Conservation (phyloP, 2,329 filamentous ascomycete genomes). For the Diaporthe longicolla region DNA sequence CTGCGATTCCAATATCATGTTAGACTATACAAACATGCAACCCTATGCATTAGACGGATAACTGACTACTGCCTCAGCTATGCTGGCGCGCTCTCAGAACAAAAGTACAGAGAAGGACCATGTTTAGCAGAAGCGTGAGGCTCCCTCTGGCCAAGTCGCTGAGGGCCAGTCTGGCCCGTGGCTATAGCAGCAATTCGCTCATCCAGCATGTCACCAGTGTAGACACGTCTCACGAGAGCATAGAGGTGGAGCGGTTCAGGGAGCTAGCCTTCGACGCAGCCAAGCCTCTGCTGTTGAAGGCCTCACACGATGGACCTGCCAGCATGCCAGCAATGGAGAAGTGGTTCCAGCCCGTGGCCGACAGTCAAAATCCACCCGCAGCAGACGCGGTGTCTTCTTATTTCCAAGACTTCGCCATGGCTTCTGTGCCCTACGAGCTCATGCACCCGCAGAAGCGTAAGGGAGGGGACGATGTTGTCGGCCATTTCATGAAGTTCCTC, state of each 20-base stretch:
- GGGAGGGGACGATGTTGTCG: background rate
- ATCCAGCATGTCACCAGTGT: constrained; percentile 3
- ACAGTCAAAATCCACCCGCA: background rate
- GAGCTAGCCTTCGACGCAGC: constrained; percentile 23
- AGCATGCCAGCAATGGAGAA: constrained; percentile 32
- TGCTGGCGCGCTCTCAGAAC: background rate
- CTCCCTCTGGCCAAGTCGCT: background rate
- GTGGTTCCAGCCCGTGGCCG: constrained; percentile 35
- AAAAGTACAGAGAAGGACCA: background rate
- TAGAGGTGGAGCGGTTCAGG: constrained; percentile 6
- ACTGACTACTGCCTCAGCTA: constrained; percentile 1
- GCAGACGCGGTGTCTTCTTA: constrained; percentile 21
- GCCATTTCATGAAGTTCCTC: constrained; percentile 29
- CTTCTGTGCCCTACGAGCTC: constrained; percentile 39
- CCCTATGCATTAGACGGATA: background rate
- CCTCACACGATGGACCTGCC: background rate
- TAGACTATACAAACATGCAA: background rate
- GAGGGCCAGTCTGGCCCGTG: background rate
- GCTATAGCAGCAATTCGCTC: constrained; percentile 14
- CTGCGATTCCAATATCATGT: background rate
- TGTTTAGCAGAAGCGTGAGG: background rate
- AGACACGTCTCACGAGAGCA: constrained; percentile 11
- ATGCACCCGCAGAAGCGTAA: constrained; percentile 35
- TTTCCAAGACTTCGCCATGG: constrained; percentile 24
- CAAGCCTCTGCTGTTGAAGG: constrained; percentile 38